Percentiles rank a stretch among this genome's conserved stretches.
Evolutionary conservation across 805 yeast species (phyloP).

Genomic region (Cyberlindnera galapagoensis): DNA sequence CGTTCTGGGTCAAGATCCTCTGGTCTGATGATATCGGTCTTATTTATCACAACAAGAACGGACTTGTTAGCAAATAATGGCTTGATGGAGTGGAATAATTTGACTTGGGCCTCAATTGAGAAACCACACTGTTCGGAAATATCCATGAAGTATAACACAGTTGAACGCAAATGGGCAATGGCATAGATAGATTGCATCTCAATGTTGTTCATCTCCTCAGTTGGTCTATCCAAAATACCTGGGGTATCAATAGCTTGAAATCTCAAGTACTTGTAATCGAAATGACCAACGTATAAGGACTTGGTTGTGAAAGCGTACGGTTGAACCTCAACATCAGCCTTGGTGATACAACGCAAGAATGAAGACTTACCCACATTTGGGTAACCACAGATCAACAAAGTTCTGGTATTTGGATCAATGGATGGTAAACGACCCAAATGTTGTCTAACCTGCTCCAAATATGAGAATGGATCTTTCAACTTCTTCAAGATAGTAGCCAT

Average conservation of each 20-base stretch:
- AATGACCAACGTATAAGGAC: constrained; percentile 95
- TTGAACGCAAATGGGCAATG: constrained; percentile 94
- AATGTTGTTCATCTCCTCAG: constrained; percentile 99
- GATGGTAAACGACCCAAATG: constrained; percentile 97
- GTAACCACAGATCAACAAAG: constrained; percentile 94
- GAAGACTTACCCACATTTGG: constrained; percentile 99
- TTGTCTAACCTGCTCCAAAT: constrained; percentile 97
- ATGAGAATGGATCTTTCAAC: constrained; percentile 86
- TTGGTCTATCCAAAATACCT: constrained; percentile 96
- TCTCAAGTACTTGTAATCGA: constrained; percentile 94
- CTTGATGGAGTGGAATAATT: constrained; percentile 92
- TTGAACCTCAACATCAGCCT: constrained; percentile 98
- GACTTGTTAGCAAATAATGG: constrained; percentile 96
- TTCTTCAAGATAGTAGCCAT: constrained; percentile 98
- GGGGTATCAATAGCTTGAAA: constrained; percentile 99
- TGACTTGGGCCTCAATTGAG: constrained; percentile 94
- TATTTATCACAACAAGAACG: constrained; percentile 92
- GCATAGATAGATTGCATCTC: constrained; percentile 99
- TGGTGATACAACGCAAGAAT: constrained; percentile 85
- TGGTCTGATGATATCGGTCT: constrained; percentile 81
- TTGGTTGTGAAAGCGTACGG: constrained; percentile 99
- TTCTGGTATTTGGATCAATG: constrained; percentile 98
- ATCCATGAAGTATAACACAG: constrained; percentile 97
- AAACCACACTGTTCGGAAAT: constrained; percentile 98
- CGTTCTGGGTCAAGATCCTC: constrained; percentile 78